Evolutionary conservation across 2,329 filamentous ascomycete species (phyloP), one percentile per base, ranked within the genome.

Genomic region (Aspergillus nomiae): DNA sequence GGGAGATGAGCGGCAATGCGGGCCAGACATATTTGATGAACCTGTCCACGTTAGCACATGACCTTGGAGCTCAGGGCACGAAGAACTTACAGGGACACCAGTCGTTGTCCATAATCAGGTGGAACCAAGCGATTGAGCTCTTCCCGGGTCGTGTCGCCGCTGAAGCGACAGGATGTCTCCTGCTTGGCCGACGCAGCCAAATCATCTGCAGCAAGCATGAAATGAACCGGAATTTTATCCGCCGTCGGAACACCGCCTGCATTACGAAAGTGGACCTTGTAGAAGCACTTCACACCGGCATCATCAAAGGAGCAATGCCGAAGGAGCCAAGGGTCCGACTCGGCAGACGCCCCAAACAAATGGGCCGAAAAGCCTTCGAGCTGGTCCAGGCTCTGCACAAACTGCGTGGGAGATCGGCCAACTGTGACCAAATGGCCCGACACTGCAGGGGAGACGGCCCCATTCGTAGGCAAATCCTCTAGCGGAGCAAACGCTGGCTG

Each of bases 221-320:
- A 74, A 56, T 75, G 76, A 3, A 77, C 69, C 1, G 77, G 77
- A 6, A 78, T 76, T 59, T 71, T 69, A 8, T 76, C 74, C 2
- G 66, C 64, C 2, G 72, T 73, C 0, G 75, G 76, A 21, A 78
- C 74, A 10, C 76, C 76, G 2, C 76, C 77, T 6, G 74, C 76
- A 63, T 78, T 76, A n/a, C 77, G 74, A 59, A 76, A 73, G 60
- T 77, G 74, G 10, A 78, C 67, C 56, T 74, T 74, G 62, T 77
- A 73, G 32, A 78, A 76, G 26, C 69, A 68, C 10, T 73, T 71
- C 61, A 78, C 70, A 1, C 76, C 76, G 26, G 73, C 67, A 54
- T 78, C 75, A 56, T 79, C 75, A 51, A 77, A 78, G 12, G 70
- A 71, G 61, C 75, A 77, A 61, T 79, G 77, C 30, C 74, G 62